Percentiles rank a stretch among this genome's conserved stretches.
phyloP scores from a whole-genome alignment of 176 grass and related monocot species.

The Eleusine coracana region DNA sequence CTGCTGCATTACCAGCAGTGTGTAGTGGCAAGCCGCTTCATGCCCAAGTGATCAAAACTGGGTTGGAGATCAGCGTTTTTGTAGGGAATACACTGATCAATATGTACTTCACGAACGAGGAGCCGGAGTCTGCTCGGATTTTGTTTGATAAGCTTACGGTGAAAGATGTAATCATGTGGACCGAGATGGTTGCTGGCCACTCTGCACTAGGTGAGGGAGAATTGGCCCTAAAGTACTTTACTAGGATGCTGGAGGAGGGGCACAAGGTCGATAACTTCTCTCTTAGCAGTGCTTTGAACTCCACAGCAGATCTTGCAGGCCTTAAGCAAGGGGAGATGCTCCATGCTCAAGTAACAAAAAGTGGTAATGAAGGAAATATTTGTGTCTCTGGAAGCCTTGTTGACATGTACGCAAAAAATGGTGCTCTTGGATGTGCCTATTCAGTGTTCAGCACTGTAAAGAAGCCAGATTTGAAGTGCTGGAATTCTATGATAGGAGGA shows the following conservation, averaged over 20 bases:
- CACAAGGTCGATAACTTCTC: constrained; percentile 87
- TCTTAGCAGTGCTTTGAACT: constrained; percentile 81
- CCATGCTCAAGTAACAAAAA: constrained; percentile 72
- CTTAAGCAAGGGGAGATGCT: constrained; percentile 82
- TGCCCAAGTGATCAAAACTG: constrained; percentile 56
- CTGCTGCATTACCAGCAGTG: constrained; percentile 60
- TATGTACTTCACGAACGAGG: constrained; percentile 86
- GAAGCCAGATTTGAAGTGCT: constrained; percentile 81
- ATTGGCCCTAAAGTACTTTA: constrained; percentile 73
- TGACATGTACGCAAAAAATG: constrained; percentile 90
- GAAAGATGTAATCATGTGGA: constrained; percentile 96
- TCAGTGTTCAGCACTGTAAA: constrained; percentile 56
- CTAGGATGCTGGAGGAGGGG: constrained; percentile 61
- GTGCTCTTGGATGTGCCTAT: constrained; percentile 53
- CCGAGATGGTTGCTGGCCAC: constrained; percentile 89
- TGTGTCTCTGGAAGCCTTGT: constrained; percentile 80
- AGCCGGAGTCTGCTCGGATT: constrained; percentile 49
- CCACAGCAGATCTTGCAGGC: constrained; percentile 59
- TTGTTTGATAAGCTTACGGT: constrained; percentile 55
- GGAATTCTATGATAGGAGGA: constrained; percentile 89
- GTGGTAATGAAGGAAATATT: constrained; percentile 66
- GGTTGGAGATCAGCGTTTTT: constrained; percentile 63
- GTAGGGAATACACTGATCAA: constrained; percentile 84
- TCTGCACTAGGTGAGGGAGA: constrained; percentile 70
- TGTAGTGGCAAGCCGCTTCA: constrained; percentile 75